Evolutionary conservation across 1,284 basidiomycete genomes (phyloP).

Genomic region (Apiotrichum gracile): DNA sequence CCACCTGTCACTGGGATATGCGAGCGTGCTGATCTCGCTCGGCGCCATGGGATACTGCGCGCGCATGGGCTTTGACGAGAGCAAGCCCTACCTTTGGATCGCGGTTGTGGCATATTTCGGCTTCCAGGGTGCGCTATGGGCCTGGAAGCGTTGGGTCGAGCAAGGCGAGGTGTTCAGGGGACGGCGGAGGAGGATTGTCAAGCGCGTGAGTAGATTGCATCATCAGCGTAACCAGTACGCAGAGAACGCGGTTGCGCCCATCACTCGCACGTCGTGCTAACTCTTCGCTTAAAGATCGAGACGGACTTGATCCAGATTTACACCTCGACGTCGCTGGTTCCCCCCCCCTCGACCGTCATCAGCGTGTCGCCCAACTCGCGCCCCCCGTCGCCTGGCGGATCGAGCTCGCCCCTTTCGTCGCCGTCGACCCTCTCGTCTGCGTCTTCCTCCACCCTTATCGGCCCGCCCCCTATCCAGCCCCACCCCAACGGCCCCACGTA

Average conservation of each 20-base stretch:
- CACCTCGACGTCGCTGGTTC: conserved; percentile 31
- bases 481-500: conserved; percentile 34
- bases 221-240: neutral
- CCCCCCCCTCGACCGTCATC: conserved; percentile 25
- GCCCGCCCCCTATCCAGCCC: conserved; percentile 5
- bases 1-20: conserved; percentile 73
- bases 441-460: conserved; percentile 4
- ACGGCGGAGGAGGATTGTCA: conserved; percentile 42
- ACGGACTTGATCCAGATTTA: conserved; percentile 41
- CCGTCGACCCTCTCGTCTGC: conserved; percentile 15
- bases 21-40: conserved; percentile 68
- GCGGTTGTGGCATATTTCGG: conserved; percentile 56
- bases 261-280: no score
- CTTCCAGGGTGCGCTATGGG: conserved; percentile 37
- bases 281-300: conserved; percentile 33
- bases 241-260: neutral
- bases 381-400: conserved; percentile 27
- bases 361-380: conserved; percentile 40
- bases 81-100: conserved; percentile 69
- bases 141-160: conserved; percentile 44
- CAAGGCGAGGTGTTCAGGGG: conserved; percentile 43
- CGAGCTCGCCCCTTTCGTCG: conserved; percentile 11
- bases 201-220: conserved; percentile 45
- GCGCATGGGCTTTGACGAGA: conserved; percentile 75
- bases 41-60: conserved; percentile 77